Evolutionary conservation across 1,139 yeast species (phyloP).

Genomic region (Wickerhamomyces sp.): DNA sequence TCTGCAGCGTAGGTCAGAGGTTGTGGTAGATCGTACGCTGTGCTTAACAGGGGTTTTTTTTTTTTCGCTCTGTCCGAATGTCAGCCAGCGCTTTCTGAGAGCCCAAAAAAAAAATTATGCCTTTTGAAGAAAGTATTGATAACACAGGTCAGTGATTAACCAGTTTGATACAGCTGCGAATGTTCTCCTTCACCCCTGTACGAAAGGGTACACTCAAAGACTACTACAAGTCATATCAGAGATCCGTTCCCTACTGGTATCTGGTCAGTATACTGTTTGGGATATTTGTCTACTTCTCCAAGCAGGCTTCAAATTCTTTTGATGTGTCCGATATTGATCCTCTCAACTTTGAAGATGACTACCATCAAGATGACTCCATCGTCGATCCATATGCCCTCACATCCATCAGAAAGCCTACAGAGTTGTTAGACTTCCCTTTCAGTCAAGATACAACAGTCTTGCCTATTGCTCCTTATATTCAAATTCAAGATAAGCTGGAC

Average conservation of each 20-base stretch:
- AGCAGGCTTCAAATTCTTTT: neutral
- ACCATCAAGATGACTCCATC: slow-evolving; percentile 13
- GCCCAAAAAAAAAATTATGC: too few species aligned
- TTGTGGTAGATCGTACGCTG: too few species aligned
- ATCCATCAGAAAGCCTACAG: slow-evolving; percentile 13
- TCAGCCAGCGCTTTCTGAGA: too few species aligned
- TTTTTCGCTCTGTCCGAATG: neutral
- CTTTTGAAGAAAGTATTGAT: neutral
- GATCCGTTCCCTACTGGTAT: slow-evolving; percentile 18
- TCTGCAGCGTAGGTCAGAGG: too few species aligned
- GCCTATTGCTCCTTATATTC: slow-evolving; percentile 32
- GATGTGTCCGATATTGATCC: slow-evolving; percentile 12
- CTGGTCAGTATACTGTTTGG: slow-evolving; percentile 14
- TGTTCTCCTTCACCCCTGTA: neutral
- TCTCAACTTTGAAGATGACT: slow-evolving; percentile 17
- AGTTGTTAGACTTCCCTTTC: slow-evolving; percentile 26
- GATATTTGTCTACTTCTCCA: slow-evolving; percentile 14
- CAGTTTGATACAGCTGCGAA: too few species aligned
- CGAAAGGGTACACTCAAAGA: neutral
- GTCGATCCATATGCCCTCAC: slow-evolving; percentile 15
- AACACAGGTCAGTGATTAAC: too few species aligned
- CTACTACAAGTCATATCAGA: slow-evolving; percentile 6
- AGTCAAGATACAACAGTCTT: slow-evolving; percentile 25
- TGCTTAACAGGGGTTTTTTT: neutral
- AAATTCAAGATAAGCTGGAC: slow-evolving; percentile 27